These are phyloP conservation scores for Phycomyces nitens DNA, from an alignment of 192 early-diverging fungal species.

Conservation along the genomic window DNA sequence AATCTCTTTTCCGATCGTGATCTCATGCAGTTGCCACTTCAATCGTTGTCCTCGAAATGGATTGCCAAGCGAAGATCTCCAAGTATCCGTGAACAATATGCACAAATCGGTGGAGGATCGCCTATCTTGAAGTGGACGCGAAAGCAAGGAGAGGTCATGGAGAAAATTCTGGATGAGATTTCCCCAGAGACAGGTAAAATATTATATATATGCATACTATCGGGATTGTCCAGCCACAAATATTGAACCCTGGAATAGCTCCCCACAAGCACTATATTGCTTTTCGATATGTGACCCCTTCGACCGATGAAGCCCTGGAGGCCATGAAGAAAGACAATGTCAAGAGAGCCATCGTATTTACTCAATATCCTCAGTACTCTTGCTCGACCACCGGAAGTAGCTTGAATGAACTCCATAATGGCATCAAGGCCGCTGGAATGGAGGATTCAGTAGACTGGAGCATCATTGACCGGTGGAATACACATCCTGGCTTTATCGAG, in stretches of 20 bases:
- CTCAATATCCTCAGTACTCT: constrained; percentile 96
- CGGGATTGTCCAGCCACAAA: too few species aligned
- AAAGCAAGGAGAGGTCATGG: constrained; percentile 78
- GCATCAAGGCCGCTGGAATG: constrained; percentile 59
- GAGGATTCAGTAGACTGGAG: constrained; percentile 77
- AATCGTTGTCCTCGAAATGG: constrained; percentile 61
- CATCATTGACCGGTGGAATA: constrained; percentile 94
- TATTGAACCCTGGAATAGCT: too few species aligned
- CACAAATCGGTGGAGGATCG: constrained; percentile 89
- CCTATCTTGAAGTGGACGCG: constrained; percentile 91
- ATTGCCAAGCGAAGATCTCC: constrained; percentile 83
- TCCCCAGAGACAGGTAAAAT: constrained; percentile 69
- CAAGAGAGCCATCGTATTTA: constrained; percentile 82
- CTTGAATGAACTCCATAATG: constrained; percentile 82
- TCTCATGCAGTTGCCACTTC: constrained; percentile 86
- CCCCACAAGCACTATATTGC: constrained; percentile 91
- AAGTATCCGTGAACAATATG: constrained; percentile 87
- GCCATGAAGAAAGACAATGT: constrained; percentile 82
- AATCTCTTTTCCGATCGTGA: constrained; percentile 90
- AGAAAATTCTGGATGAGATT: constrained; percentile 65
- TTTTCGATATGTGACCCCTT: constrained; percentile 86
- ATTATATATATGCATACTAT: not conserved
- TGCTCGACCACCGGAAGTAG: constrained; percentile 92
- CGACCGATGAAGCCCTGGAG: constrained; percentile 68
- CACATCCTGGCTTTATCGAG: constrained; percentile 80